Percentiles rank a stretch among this genome's conserved stretches.
Evolutionary conservation across 2,329 filamentous ascomycete genomes (phyloP).

Genomic region (Epichloe coenophiala): DNA sequence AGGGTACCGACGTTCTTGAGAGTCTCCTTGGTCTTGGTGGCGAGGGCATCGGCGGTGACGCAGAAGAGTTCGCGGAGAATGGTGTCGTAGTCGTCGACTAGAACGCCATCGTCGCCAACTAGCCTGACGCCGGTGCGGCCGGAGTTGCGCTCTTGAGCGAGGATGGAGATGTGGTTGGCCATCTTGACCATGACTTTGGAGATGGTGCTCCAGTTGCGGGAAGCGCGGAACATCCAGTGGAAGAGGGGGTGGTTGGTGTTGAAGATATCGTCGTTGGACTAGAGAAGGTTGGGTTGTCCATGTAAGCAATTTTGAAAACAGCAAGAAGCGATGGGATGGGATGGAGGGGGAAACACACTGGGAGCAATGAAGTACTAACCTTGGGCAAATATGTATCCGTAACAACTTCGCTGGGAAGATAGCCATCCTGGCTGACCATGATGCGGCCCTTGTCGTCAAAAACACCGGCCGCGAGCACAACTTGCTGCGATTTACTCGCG

Average conservation of each 20-base stretch:
- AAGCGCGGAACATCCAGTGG: slow-evolving; percentile 76
- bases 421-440: slow-evolving; percentile 55
- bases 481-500: slow-evolving; percentile 46
- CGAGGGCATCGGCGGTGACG: slow-evolving; percentile 59
- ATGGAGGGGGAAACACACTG: too few species aligned
- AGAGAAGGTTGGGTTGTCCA: background rate
- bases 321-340: too few species aligned
- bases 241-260: slow-evolving; percentile 67
- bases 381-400: slow-evolving; percentile 63
- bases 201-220: slow-evolving; percentile 62
- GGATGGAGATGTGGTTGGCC: slow-evolving; percentile 50
- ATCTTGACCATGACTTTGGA: slow-evolving; percentile 57
- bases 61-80: slow-evolving; percentile 78
- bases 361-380: slow-evolving; percentile 20
- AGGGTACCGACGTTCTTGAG: slow-evolving; percentile 53
- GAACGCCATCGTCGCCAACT: slow-evolving; percentile 38
- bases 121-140: slow-evolving; percentile 27
- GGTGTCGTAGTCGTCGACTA: slow-evolving; percentile 56
- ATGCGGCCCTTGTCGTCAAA: slow-evolving; percentile 55
- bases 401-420: slow-evolving; percentile 60
- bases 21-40: slow-evolving; percentile 48
- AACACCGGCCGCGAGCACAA: slow-evolving; percentile 45
- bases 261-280: slow-evolving; percentile 46
- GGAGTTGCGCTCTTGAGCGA: slow-evolving; percentile 29
- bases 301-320: too few species aligned